Evolutionary conservation across 257 asterid genomes (phyloP).

Genomic region (Solanum peruvianum): DNA sequence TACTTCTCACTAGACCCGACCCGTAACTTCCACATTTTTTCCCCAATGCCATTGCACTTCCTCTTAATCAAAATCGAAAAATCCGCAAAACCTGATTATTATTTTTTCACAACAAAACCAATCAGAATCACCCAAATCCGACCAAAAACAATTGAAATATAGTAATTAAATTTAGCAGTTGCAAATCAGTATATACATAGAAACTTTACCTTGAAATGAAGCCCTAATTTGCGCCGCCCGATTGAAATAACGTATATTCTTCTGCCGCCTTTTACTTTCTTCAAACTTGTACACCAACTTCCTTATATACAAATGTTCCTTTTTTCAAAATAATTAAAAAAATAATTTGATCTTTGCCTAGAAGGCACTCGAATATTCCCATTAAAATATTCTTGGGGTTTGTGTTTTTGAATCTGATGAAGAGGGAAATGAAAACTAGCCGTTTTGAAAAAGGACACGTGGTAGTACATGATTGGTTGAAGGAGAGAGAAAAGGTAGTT

Average conservation of each 20-base stretch:
- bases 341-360: neutral
- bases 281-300: neutral
- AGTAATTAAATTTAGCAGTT: neutral
- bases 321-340: neutral
- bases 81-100: conserved; percentile 15
- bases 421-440: conserved; percentile 30
- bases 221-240: conserved; percentile 2
- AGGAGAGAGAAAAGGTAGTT: conserved; percentile 8
- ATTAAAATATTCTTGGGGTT: neutral
- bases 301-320: neutral
- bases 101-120: neutral
- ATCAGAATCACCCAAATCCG: neutral
- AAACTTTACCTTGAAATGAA: neutral
- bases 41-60: conserved; percentile 9
- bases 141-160: neutral
- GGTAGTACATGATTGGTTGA: conserved; percentile 9
- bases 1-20: conserved; percentile 37
- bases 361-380: conserved; percentile 23
- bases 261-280: conserved; percentile 13
- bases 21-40: conserved; percentile 24
- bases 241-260: conserved; percentile 29
- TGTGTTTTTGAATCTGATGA: neutral
- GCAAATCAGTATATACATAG: neutral
- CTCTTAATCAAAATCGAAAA: neutral
- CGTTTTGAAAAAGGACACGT: conserved; percentile 34